Evolutionary conservation across 108 stramenopile species (phyloP), one percentile per base, ranked within the genome.

Genomic region (Nannochloropsis granulata): DNA sequence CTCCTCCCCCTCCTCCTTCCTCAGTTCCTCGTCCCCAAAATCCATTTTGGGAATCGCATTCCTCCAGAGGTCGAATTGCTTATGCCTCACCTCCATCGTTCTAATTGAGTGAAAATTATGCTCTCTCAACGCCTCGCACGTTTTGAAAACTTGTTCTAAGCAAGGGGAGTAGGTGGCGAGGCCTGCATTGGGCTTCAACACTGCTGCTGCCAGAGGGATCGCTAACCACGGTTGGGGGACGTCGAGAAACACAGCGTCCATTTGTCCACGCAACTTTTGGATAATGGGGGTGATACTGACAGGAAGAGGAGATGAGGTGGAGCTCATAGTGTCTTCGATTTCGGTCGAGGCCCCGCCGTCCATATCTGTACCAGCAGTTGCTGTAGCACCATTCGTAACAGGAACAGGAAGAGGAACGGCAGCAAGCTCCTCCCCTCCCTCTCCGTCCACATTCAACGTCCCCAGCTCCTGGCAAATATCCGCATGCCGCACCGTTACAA

Each of bases 131-230:
- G 82, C 88, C 24, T 90, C 90, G 44, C 90, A 89, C 24, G 88
- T 89, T 26, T 90, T 90, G 85, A 89, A 89, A 43, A 90, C 90
- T 89, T 90, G 90, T 21, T 90, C 90, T 0, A 90, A 85, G 80
- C 90, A 90, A 43, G 90, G 90, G 26, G 90, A 90, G 82, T 90
- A 90, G 46, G 86, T 87, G 87, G 87, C 87, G 78, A 90, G 13
- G 16, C 82, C 88, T n/a, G 34, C 44, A 81, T 87, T 87, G 24
- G 89, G 43, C 87, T 89, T 89, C 46, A 90, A 56, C 24, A 86
- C 86, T 43, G 82, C 13, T 84, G 82, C 85, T 10, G 88, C 89
- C 25, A 89, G 86, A 16, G 42, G 81, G 14, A 90, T 42, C 23
- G 90, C 90, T 84, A 90, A 84, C 90, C 90, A 90, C 9, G 90